These are phyloP conservation scores for Solanum tarapatanum DNA, from an alignment of 257 asterid species.

Conservation along the genomic window DNA sequence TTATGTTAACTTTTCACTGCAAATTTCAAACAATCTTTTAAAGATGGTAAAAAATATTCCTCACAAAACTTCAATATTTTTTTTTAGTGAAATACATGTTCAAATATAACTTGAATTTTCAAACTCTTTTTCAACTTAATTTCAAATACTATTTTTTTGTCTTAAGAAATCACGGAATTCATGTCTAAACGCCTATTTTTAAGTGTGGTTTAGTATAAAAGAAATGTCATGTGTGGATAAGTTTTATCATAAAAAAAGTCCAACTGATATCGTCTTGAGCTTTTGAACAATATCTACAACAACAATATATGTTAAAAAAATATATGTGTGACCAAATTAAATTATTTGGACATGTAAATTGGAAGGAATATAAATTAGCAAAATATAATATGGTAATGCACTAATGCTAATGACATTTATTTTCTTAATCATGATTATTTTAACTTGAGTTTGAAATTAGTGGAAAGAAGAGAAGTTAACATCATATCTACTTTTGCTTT, in stretches of 20 bases:
- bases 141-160: not conserved
- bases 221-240: not conserved
- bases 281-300: not conserved
- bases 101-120: not conserved
- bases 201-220: not conserved
- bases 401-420: not conserved
- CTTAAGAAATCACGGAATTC: not conserved
- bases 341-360: not conserved
- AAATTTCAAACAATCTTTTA: not conserved
- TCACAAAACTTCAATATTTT: not conserved
- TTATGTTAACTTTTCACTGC: not conserved
- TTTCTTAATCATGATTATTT: not conserved
- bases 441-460: not conserved
- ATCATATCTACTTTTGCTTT: slow-evolving; percentile 1
- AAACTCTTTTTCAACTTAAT: not conserved
- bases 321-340: not conserved
- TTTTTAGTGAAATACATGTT: not conserved
- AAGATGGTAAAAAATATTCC: not conserved
- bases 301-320: not conserved
- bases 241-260: not conserved
- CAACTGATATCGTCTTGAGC: not conserved
- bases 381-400: not conserved
- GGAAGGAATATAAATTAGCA: not conserved
- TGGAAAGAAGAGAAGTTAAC: not conserved
- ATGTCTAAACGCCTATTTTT: not conserved